phyloP scores from a whole-genome alignment of 495 filamentous ascomycete genomes.

The Chaetomium cochliodes region DNA sequence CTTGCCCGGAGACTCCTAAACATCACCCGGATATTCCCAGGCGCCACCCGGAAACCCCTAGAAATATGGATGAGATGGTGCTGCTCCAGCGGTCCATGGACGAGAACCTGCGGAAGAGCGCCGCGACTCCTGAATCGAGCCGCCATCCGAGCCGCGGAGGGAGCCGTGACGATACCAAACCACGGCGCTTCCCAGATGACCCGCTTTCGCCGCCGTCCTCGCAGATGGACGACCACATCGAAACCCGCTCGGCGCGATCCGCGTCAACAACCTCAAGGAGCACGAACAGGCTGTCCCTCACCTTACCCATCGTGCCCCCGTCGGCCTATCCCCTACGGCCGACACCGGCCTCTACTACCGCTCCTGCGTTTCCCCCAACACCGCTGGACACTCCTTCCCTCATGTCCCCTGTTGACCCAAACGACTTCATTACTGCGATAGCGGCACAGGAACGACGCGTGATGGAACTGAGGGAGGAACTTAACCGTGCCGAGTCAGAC shows the following conservation, averaged over 20 bases:
- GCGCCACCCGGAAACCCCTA: no score
- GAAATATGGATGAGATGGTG: slow-evolving; percentile 31
- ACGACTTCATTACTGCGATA: slow-evolving; percentile 79
- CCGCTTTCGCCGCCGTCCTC: slow-evolving; percentile 28
- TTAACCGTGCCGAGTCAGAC: slow-evolving; percentile 75
- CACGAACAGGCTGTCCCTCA: slow-evolving; percentile 75
- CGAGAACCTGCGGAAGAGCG: slow-evolving; percentile 28
- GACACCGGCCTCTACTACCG: slow-evolving; percentile 42
- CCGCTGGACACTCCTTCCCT: slow-evolving; percentile 44
- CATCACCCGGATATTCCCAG: neutral
- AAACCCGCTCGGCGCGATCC: slow-evolving; percentile 54
- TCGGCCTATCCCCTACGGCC: slow-evolving; percentile 44
- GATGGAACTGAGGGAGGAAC: slow-evolving; percentile 85
- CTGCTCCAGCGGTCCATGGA: slow-evolving; percentile 34
- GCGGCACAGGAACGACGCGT: slow-evolving; percentile 92
- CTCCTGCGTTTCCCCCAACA: slow-evolving; percentile 48
- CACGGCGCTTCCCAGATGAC: slow-evolving; percentile 27
- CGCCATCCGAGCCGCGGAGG: slow-evolving; percentile 22
- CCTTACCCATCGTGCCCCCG: slow-evolving; percentile 63
- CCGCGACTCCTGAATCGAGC: slow-evolving; percentile 22
- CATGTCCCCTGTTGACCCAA: slow-evolving; percentile 62
- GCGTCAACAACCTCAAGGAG: slow-evolving; percentile 58
- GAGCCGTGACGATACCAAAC: slow-evolving; percentile 25
- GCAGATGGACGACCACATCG: slow-evolving; percentile 28
- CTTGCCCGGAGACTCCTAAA: neutral